phyloP scores from a whole-genome alignment of 352 stramenopile genomes.

The Phytopythium kandeliae region DNA sequence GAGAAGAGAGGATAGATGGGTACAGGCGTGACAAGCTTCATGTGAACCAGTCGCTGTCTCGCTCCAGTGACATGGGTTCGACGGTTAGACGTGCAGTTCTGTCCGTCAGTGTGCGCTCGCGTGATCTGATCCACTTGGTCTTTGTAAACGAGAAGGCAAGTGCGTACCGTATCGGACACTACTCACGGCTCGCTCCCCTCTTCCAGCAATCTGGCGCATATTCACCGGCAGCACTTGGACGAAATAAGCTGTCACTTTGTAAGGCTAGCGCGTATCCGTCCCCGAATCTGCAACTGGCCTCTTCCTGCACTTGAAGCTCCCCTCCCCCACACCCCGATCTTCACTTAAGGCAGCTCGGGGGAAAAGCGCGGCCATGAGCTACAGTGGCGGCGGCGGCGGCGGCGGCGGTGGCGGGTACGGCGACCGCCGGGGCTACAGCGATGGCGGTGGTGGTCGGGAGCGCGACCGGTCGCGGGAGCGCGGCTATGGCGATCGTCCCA shows the following conservation, averaged over 20 bases:
- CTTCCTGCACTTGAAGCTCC: conserved; percentile 1
- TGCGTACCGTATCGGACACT: background rate
- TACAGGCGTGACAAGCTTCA: too few relatives aligned
- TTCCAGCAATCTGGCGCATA: background rate
- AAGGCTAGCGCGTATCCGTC: too few relatives aligned
- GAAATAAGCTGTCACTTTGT: too few relatives aligned
- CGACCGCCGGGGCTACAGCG: conserved; percentile 14
- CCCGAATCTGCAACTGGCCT: background rate
- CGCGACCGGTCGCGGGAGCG: conserved; percentile 8
- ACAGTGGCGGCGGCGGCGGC: conserved; percentile 22
- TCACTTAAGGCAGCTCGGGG: background rate
- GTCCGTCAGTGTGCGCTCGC: background rate
- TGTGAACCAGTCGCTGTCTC: background rate
- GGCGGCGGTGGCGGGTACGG: conserved; percentile 16
- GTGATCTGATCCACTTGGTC: background rate
- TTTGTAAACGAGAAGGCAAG: background rate
- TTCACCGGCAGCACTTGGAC: too few relatives aligned
- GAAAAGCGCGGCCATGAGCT: conserved; percentile 33
- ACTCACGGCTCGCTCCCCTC: background rate
- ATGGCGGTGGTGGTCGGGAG: conserved; percentile 5
- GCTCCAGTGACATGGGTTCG: background rate
- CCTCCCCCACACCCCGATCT: conserved; percentile 2
- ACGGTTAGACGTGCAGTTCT: background rate
- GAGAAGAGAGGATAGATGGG: too few relatives aligned
- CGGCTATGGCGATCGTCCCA: conserved; percentile 11